Evolutionary conservation across 75 land plant genomes (phyloP), one percentile per base, ranked within the genome.

Genomic region (Cupressus sempervirens): DNA sequence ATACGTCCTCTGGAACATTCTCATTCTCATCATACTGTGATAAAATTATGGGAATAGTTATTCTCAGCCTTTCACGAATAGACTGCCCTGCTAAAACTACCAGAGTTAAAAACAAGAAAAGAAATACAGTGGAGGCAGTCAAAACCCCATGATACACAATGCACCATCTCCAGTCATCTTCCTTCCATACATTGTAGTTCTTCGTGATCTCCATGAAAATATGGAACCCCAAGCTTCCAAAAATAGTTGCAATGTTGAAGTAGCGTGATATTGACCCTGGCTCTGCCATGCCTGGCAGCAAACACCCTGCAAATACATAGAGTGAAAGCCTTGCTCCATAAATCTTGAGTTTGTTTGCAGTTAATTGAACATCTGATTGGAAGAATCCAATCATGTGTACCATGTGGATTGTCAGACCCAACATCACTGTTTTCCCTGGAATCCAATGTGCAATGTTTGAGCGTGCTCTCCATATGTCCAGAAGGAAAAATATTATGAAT

Each of bases 381-480:
- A 70, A 70, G 73, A 6, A 18, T 10, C 73, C 34, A 30, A 70
- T 70, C 73, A 70, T 29, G 1, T 70, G 73, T 8, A 70, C 34
- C 34, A 70, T 29, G 30, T 70, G 73, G 73, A 70, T 70, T 12
- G 73, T 70, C 32, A 70, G 73, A 70, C 73, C 73, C 30, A 30
- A 29, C 11, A 70, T 70, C 6, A 70, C 73, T 9, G 34, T 30
- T 32, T 70, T 70, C 0, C 73, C 73, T n/a, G 73, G 73, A 70
- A 70, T 70, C 73, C 73, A 70, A 70, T 70, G 73, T 34, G 73
- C 34, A 10, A 70, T 70, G 34, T 70, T 70, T n/a, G 73, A 70
- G 34, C 34, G 34, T 8, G 73, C 73, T 30, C 35, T 70, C 73
- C 73, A 70, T 70, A 70, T 70, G 11, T 70, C 73, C 34, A 70